Conservation (phyloP, 2,329 filamentous ascomycete genomes). For the Trichoderma aggressivum region DNA sequence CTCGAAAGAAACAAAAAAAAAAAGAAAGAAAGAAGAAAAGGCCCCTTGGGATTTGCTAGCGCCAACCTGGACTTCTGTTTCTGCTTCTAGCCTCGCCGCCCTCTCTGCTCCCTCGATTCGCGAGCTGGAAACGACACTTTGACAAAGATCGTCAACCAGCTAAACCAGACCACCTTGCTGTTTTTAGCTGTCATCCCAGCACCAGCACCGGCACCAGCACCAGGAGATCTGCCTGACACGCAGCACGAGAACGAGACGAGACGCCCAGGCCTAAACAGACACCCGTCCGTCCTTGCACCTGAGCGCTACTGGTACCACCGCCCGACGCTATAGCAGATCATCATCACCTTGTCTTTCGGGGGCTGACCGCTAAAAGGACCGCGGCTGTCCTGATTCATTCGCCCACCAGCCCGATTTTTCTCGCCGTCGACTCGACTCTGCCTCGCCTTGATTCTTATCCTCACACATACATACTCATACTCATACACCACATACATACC, state of each 20-base stretch:
- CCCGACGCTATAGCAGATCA: constrained; percentile 20
- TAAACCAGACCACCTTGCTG: not conserved
- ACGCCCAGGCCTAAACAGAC: not conserved
- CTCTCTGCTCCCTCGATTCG: constrained; percentile 4
- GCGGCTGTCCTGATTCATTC: constrained; percentile 17
- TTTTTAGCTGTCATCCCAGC: not conserved
- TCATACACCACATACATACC: not conserved
- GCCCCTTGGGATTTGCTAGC: not conserved
- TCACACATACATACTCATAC: not conserved
- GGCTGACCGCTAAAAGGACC: constrained; percentile 20
- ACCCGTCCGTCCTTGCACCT: not conserved
- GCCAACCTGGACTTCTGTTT: not conserved
- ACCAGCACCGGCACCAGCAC: too few species aligned
- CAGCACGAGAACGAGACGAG: not conserved
- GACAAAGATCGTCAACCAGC: not conserved
- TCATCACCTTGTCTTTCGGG: constrained; percentile 17
- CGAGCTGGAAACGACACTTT: constrained; percentile 3
- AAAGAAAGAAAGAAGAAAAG: not conserved
- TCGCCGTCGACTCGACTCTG: constrained; percentile 2
- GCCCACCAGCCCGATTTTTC: constrained; percentile 8
- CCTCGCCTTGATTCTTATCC: not conserved
- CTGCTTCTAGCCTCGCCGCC: not conserved
- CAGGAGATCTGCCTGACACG: constrained; percentile 14
- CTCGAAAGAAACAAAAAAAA: not conserved
- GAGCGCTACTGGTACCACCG: constrained; percentile 18